Percentiles rank a stretch among this genome's conserved stretches.
Conservation (phyloP, 495 filamentous ascomycete species). For the Penicillium atrosanguineum region DNA sequence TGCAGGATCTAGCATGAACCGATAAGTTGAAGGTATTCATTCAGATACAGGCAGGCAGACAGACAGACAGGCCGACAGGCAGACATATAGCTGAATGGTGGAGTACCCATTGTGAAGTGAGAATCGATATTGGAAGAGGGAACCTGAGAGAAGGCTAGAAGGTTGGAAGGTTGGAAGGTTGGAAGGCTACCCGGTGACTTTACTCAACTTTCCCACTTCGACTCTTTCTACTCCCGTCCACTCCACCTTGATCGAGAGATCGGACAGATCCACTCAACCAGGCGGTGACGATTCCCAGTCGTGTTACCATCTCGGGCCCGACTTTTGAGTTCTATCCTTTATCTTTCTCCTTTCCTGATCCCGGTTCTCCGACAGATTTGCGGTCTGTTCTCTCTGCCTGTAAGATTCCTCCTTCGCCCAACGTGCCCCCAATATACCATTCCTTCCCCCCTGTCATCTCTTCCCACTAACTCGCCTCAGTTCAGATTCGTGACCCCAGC, state of each 20-base stretch:
- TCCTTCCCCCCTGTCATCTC: conserved; percentile 5
- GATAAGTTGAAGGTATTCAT: not conserved
- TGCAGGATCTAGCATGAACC: not conserved
- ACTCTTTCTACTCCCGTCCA: no score
- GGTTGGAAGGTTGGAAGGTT: no score
- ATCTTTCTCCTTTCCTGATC: conserved; percentile 14
- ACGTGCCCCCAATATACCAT: conserved; percentile 27
- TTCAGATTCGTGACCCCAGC: conserved; percentile 23
- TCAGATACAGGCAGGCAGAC: not conserved
- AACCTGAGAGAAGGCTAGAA: no score
- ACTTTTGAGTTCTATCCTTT: conserved; percentile 13
- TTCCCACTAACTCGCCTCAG: conserved; percentile 18
- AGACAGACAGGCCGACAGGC: not conserved
- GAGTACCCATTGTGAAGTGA: no score
- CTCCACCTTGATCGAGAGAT: not conserved
- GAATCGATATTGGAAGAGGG: no score
- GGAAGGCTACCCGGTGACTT: no score
- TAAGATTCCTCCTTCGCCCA: conserved; percentile 33
- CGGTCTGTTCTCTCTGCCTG: conserved; percentile 28
- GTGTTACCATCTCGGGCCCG: conserved; percentile 9
- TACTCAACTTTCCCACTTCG: no score
- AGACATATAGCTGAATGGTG: no score
- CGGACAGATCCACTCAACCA: not conserved
- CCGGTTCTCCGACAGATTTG: conserved; percentile 17
- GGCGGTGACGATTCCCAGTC: conserved; percentile 26